Base-by-base conservation (phyloP, 2,329 filamentous ascomycete genomes). In the Fusarium beomiforme region DNA sequence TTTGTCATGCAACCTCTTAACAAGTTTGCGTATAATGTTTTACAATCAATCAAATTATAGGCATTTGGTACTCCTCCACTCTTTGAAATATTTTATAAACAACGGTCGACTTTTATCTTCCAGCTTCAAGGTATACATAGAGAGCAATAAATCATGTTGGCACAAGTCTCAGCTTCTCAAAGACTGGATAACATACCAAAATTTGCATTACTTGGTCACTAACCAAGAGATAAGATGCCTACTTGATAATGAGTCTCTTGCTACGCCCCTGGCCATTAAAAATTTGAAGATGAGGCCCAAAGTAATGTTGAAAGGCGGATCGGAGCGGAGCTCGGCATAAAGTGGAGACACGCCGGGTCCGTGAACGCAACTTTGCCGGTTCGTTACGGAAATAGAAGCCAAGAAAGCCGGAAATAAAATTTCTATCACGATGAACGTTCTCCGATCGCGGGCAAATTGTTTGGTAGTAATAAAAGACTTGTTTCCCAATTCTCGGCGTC, bases 391-490 rank as follows among this genome's bases (percentile, higher is more conserved):
- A 76, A 76, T 76, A 76, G 71, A 51, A 34, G 31, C 33, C 34
- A 49, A 19, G 29, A 37, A 12, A 39, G 13, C 7, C 70, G 71
- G 74, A 51, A 75, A 76, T 75, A 73, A 64, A 23, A 14, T 39
- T 39, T 51, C 14, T 54, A 47, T 57, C 11, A n/a, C 58, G 17
- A 72, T 60, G 46, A 66, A 37, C 56, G 44, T 59, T 44, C 56
- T 72, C 72, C 66, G 72, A 76, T 74, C 72, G 72, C 74, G 69
- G 70, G 56, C 57, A 64, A 55, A 55, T 56, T 47, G 13, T 59
- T 24, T 42, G 43, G 56, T 57, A 26, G 60, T 62, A 60, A 51
- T 68, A 67, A 72, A 76, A 59, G 62, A 43, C 31, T 53, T 67
- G 31, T 33, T 50, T 43, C 43, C 64, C 62, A 47, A 50, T 57